Evolutionary conservation across 2,329 filamentous ascomycete genomes (phyloP), one percentile per base, ranked within the genome.

Genomic region (Sporothrix luriei): DNA sequence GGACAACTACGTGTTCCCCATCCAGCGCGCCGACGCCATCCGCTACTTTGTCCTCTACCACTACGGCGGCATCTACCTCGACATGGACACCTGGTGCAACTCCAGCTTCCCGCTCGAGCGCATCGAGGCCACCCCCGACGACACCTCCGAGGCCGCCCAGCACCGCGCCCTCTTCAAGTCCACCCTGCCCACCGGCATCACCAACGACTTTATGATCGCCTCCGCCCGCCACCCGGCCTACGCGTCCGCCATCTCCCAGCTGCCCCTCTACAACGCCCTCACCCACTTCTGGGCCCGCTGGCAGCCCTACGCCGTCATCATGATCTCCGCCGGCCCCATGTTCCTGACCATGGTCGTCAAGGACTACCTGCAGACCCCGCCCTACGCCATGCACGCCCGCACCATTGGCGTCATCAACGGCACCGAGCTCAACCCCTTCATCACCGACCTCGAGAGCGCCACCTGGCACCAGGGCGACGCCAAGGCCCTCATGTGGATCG

Each of bases 51-150:
- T 93, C 24, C 83, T 95, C 43, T 84, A 88, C 68, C 87, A 92
- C 78, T 94, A 87, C 76, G 92, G 92, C 69, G 92, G 92, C 52
- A 88, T 93, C 69, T 94, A 94, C 78, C 88, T 94, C 74, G 91
- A 95, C 76, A 80, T 94, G 62, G 91, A 95, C 78, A 83, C 67
- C 9, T 43, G 68, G 49, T 73, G 72, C 70, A 14, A 82, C 78
- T 21, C 77, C 76, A 61, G 40, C 19, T 61, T 68, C 40, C 66
- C 55, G 7, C 26, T 68, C 55, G 78, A 49, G 78, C 77, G 74
- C 76, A 78, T 59, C 78, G 77, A 73, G 40, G 43, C 64, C 61
- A 11, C 51, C n/a, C 57, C 57, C 57, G 57, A 62, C 6, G 57
- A 62, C 38, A 62, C 38, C 13, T 26, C 26, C 16, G 62, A 49